phyloP scores from a whole-genome alignment of 169 alveolate species.

The Theileria orientalis region DNA sequence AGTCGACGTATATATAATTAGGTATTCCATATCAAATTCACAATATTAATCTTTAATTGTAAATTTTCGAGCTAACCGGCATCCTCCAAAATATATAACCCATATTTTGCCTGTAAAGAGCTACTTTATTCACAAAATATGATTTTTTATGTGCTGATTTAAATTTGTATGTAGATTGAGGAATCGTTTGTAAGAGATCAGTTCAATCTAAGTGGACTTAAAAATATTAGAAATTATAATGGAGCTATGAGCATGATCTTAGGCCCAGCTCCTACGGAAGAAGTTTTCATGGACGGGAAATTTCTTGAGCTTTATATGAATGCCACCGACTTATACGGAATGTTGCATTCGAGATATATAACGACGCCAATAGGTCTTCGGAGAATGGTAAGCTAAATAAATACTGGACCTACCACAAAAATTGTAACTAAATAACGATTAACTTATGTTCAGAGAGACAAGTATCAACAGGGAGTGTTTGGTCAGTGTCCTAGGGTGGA shows the following conservation, averaged over 20 bases:
- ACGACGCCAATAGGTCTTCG: slow-evolving; percentile 88
- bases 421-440: background rate
- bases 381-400: slow-evolving; percentile 74
- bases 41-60: too few species aligned
- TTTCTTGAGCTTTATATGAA: slow-evolving; percentile 58
- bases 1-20: too few species aligned
- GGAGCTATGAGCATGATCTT: slow-evolving; percentile 72
- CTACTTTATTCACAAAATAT: background rate
- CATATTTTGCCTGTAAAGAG: background rate
- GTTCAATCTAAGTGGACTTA: slow-evolving; percentile 70
- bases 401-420: background rate
- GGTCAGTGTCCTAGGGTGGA: slow-evolving; percentile 97
- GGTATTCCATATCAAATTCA: too few species aligned
- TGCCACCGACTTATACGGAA: slow-evolving; percentile 91
- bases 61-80: too few species aligned
- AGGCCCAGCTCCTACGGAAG: slow-evolving; percentile 79
- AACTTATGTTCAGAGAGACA: slow-evolving; percentile 86
- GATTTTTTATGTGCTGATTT: slow-evolving; percentile 28
- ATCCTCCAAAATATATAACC: too few species aligned
- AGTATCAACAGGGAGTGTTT: slow-evolving; percentile 91
- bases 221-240: slow-evolving; percentile 68
- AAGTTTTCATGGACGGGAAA: slow-evolving; percentile 70
- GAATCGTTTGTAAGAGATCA: slow-evolving; percentile 72
- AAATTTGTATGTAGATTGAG: slow-evolving; percentile 53
- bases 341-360: slow-evolving; percentile 93